Evolutionary conservation across 73 alveolate species (phyloP), one percentile per base, ranked within the genome.

Genomic region (Paramecium octaurelia): DNA sequence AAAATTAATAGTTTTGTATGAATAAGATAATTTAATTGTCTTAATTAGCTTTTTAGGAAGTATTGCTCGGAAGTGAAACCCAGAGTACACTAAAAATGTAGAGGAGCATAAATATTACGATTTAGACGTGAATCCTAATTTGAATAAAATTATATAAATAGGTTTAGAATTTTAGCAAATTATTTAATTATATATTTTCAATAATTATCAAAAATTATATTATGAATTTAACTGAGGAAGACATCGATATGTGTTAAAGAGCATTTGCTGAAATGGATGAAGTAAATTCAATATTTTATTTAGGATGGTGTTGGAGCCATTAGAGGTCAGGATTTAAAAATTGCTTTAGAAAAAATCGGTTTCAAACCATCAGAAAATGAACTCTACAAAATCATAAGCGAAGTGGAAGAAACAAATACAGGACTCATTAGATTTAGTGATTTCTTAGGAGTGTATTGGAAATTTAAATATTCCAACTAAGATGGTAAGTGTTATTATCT

Each of bases 331-430:
- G 98, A 96, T 64, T 87, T 96, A 50, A 92, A 96, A 76, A 93
- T 95, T 12, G 99, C 96, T 46, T 73, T 95, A 48, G 98, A 94
- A 42, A 95, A 85, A 93, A 95, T 96, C 95, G 99, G 99, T 8
- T 90, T 94, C 75, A 89, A 94, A 86, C 98, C 98, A n/a, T 93
- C 88, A 35, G 88, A 75, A 38, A 75, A 75, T 75, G 88, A 75
- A 38, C 59, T 96, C 27, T 96, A 93, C 85, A 88, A 96, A 85
- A 96, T 96, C 96, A 95, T 96, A 8, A 93, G 95, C 36, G 98
- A 96, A 64, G 99, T 96, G 27, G 99, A 96, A 71, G 96, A 94
- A n/a, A 96, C 96, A 54, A 96, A 96, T 92, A 93, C 96, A 92
- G 96, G 96, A 9, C 69, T 85, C 31, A 93, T 93, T 35, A 71